These are phyloP conservation scores for Ambispora gerdemannii DNA, from an alignment of 192 early-diverging fungal genomes.

Conservation along the genomic window DNA sequence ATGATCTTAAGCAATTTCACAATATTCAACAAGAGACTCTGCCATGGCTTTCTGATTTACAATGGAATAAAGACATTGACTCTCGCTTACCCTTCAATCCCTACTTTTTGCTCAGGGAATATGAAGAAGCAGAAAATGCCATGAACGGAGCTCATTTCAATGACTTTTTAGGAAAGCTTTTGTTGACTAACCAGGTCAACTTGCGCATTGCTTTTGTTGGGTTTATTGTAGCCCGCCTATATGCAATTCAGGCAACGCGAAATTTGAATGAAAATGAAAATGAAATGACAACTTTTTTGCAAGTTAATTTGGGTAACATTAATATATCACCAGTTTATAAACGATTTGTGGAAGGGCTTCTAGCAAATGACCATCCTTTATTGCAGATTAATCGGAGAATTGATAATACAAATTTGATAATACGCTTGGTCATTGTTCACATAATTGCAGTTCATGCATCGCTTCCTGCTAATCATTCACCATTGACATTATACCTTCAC, in stretches of 20 bases:
- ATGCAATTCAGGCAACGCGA: neutral
- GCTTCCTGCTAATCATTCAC: conserved; percentile 7
- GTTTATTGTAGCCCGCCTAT: neutral
- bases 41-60: conserved; percentile 21
- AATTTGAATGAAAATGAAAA: neutral
- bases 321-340: neutral
- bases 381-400: neutral
- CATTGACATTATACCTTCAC: conserved; percentile 18
- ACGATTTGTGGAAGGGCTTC: neutral
- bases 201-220: conserved; percentile 11
- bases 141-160: neutral
- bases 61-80: conserved; percentile 13
- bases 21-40: neutral
- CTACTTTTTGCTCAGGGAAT: neutral
- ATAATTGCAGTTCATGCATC: conserved; percentile 16
- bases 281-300: neutral
- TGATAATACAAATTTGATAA: neutral
- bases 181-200: neutral
- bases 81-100: conserved; percentile 27
- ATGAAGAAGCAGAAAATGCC: conserved; percentile 5
- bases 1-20: conserved; percentile 18
- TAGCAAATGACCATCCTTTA: conserved; percentile 5
- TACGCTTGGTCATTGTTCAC: conserved; percentile 23
- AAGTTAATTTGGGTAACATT: neutral
- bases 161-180: neutral